These are phyloP conservation scores for Acrasis kona DNA, from an alignment of 78 protist genomes.

Conservation along the genomic window DNA sequence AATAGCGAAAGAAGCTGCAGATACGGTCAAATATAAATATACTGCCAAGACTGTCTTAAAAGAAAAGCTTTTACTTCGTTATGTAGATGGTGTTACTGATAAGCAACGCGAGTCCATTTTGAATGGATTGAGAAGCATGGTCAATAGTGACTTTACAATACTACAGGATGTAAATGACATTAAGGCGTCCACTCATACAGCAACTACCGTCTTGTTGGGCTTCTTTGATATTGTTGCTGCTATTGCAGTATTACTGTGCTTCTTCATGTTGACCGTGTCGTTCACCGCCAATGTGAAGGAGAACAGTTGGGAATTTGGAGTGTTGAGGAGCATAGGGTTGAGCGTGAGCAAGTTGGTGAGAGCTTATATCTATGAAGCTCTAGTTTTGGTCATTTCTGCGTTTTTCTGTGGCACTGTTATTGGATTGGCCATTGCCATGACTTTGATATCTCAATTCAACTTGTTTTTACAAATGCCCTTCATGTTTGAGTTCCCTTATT, in stretches of 20 bases:
- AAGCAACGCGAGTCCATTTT: constrained; percentile 23
- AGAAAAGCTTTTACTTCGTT: constrained; percentile 14
- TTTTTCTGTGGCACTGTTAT: constrained; percentile 24
- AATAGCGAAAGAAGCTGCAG: constrained; percentile 7
- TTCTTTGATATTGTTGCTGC: constrained; percentile 44
- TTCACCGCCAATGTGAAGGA: constrained; percentile 76
- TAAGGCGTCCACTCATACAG: not conserved
- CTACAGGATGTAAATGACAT: not conserved
- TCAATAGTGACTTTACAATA: not conserved
- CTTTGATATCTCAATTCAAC: constrained; percentile 65
- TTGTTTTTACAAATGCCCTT: constrained; percentile 81
- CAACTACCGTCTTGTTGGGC: not conserved
- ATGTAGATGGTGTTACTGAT: constrained; percentile 17
- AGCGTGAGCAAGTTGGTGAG: constrained; percentile 33
- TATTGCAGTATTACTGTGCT: constrained; percentile 50
- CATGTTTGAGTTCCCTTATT: constrained; percentile 61
- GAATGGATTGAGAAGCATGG: constrained; percentile 27
- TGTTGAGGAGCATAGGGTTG: constrained; percentile 73
- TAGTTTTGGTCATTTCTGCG: constrained; percentile 20
- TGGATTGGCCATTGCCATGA: constrained; percentile 53
- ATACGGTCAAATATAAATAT: not conserved
- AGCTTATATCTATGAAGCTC: constrained; percentile 69
- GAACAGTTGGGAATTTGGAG: constrained; percentile 88
- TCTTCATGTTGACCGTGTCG: constrained; percentile 78
- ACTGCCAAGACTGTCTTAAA: not conserved